Evolutionary conservation across 2,329 filamentous ascomycete species (phyloP), one percentile per base, ranked within the genome.

Genomic region (Erysiphe neolycopersici): DNA sequence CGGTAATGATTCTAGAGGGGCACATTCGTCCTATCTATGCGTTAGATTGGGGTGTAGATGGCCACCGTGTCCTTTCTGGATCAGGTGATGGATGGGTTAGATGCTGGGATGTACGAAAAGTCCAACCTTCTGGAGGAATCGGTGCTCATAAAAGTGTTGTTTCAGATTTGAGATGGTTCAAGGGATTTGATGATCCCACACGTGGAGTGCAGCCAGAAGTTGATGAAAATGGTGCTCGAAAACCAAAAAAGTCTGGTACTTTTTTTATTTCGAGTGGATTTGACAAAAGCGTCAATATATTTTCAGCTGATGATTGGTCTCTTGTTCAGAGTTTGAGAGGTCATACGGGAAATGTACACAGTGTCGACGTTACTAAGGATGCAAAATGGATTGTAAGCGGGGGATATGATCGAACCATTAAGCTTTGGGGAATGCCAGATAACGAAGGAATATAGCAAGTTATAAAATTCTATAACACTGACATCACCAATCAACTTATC

Each of bases 21-120:
- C 73, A 77, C 53, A 89, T 94, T 55, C 81, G 85, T 48, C 85
- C 91, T 13, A 93, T 98, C 44, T 85, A 92, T 54, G 84, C 77
- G 0, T 64, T 95, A 5, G 85, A 94, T 59, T 98, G 91, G 89
- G 76, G 80, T 46, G 69, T 76, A 0, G 89, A 98, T 56, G 84
- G 87, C 5, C 77, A 93, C 58, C 74, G 89, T n/a, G 73, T 95
- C 9, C 65, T 95, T n/a, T 84, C 84, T 0, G 85, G 84, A 1
- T 91, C 84, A 13, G 83, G 77, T 2, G 89, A 98, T 56, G 87
- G 87, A 16, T 95, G 89, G 71, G 76, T 93, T 54, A 95, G 94
- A 60, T 94, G 87, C 61, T 98, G 89, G 89, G 89, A 98, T 56
- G 68, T 98, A 43, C 75, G 89, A 39, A 87, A 89, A 53, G 85